Base-by-base conservation (phyloP, 306 rosid species). In the Ochetophila trinervis region DNA sequence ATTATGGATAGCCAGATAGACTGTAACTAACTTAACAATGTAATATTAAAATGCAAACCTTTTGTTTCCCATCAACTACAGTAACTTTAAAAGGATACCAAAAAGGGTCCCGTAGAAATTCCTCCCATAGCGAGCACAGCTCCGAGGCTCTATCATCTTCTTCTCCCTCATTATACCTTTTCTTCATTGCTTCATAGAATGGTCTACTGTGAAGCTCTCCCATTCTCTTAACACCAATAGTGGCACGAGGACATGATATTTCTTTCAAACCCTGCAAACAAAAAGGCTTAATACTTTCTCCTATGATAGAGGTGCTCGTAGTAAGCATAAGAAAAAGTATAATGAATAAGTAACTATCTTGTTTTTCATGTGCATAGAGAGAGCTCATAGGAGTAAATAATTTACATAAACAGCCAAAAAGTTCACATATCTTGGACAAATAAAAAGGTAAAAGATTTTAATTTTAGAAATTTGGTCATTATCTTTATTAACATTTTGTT, bases 1-100 rank as follows among this genome's bases (percentile, higher is more conserved):
- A 44, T 45, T 9, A 18, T 5, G 47, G 53, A 57, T 59, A 73
- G 37, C 19, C 36, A 57, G 57, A 72, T 35, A 37, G 65, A 16
- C 17, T 47, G 62, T 64, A 73, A 87, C 65, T 82, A n/a, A n/a
- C n/a, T n/a, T n/a, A n/a, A n/a, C n/a, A n/a, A n/a, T n/a, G n/a
- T n/a, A n/a, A n/a, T 17, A 24, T 76, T 35, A 73, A 68, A 79
- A 60, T 34, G 56, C 66, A 71, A 21, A 90, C 97, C 95, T 86
- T 68, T 34, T 74, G 63, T 52, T 72, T 71, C 71, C 82, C 99
- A 4, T 80, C 76, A 49, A 80, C 74, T 11, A 16, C 17, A 51
- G 62, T 64, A 73, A 87, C 65, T 82, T 77, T 90, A 69, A 88
- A 84, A 32, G 97, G 99, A 80, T 94, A 97, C 99, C 99, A 94